A percentile compares a stretch with the other conserved stretches of the same genome.
Conservation (phyloP, 2,329 filamentous ascomycete genomes). For the Conoideocrella luteorostrata region DNA sequence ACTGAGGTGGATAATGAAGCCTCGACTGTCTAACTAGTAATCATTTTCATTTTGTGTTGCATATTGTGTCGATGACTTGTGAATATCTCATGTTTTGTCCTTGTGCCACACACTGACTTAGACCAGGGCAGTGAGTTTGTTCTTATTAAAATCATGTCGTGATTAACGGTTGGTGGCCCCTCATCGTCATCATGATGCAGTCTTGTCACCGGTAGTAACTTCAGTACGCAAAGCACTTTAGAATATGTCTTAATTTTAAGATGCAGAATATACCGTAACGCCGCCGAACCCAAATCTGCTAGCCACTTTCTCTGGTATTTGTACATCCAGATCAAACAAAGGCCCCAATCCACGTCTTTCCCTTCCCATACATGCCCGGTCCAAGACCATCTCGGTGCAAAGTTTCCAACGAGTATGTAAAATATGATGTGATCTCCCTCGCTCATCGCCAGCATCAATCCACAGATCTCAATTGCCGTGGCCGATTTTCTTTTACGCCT, state of each 20-base stretch:
- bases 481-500: conserved; percentile 11
- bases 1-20: neutral
- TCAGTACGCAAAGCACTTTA: no score
- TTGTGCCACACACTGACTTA: no score
- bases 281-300: conserved; percentile 26
- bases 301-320: conserved; percentile 26
- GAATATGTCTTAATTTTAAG: conserved; percentile 5
- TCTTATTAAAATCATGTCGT: no score
- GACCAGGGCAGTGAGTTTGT: no score
- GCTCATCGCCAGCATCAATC: neutral
- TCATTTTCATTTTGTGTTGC: neutral
- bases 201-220: no score
- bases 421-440: no score
- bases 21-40: conserved; percentile 5
- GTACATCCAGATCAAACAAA: conserved; percentile 27
- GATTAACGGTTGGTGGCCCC: no score
- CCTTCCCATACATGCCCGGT: no score
- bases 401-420: no score
- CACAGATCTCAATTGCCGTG: neutral
- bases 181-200: no score
- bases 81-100: neutral
- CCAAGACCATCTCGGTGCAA: no score
- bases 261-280: conserved; percentile 29
- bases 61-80: neutral
- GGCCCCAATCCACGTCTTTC: neutral